Evolutionary conservation across 139 green algal species (phyloP), one percentile per base, ranked within the genome.

Genomic region (Chlamydomonas sp.): DNA sequence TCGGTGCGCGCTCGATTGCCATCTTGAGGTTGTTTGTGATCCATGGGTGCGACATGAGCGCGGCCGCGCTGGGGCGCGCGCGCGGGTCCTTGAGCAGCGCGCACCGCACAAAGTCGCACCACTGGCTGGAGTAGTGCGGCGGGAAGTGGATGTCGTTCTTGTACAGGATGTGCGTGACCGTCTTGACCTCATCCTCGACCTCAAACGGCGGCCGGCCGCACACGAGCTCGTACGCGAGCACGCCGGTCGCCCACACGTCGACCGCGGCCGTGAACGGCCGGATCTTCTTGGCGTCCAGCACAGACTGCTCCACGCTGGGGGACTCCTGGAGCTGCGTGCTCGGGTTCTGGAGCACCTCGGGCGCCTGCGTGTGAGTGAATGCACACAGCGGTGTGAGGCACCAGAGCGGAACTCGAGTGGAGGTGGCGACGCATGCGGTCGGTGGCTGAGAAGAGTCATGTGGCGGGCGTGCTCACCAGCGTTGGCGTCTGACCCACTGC

Each of bases 181-280:
- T 94, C 73, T 90, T 71, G n/a, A 81, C 75, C 65, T 91, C 84
- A 28, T 87, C 81, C 38, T 91, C 88, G 1, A 91, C 78, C 71
- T 87, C 78, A 65, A 87, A 87, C 1, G 81, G 81, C 29, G 77
- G 81, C 73, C 72, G 71, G 20, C 87, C 85, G 37, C 83, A 78
- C 43, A 96, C 74, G 38, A 93, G 80, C 84, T 95, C 89, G 50
- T 94, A 96, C 0, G 86, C 86, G 68, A 96, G 78, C 39, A 92
- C 85, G 5, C 90, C 90, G 34, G 88, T 79, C 10, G 89, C 88
- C 90, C 90, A 96, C 5, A 94, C 80, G 59, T 85, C 79, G 39
- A 90, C 88, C 35, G 83, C 62, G 29, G 74, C 58, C 13, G 80
- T 79, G 76, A 91, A 95, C 1, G 86, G 82, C n/a, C 69, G 70